A percentile compares a stretch with the other conserved stretches of the same genome.
Conservation (phyloP, 1,284 basidiomycete species). For the Austroboletus niveus region DNA sequence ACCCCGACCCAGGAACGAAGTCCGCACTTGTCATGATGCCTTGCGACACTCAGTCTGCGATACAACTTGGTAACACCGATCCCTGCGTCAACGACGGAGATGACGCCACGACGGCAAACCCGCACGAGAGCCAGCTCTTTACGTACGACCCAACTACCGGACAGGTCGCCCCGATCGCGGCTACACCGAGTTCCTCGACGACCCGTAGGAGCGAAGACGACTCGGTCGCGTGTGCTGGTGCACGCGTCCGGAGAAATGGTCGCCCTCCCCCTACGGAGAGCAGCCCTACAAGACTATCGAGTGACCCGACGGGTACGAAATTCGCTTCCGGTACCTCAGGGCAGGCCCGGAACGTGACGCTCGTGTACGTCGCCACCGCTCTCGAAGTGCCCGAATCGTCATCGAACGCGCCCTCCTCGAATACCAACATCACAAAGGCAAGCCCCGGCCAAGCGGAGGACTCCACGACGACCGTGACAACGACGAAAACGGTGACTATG, state of each 20-base stretch:
- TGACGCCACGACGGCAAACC: conserved; percentile 12
- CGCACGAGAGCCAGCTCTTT: conserved; percentile 57
- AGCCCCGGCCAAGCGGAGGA: neutral
- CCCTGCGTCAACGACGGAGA: conserved; percentile 7
- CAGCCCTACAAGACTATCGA: conserved; percentile 7
- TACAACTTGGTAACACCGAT: neutral
- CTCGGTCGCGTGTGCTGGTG: neutral
- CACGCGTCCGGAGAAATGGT: conserved; percentile 10
- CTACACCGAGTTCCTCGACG: conserved; percentile 24
- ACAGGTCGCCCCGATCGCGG: conserved; percentile 54
- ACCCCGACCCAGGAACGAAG: conserved; percentile 47
- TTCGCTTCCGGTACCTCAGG: conserved; percentile 12
- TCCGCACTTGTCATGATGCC: conserved; percentile 48
- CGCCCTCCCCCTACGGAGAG: conserved; percentile 6
- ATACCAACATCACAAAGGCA: conserved; percentile 1
- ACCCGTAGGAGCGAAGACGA: conserved; percentile 4
- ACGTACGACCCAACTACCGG: conserved; percentile 48
- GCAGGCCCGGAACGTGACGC: conserved; percentile 42
- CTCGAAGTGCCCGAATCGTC: conserved; percentile 31
- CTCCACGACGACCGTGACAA: conserved; percentile 29
- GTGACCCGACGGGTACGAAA: conserved; percentile 14
- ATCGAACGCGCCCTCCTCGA: neutral
- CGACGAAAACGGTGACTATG: conserved; percentile 18
- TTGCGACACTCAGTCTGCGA: conserved; percentile 41
- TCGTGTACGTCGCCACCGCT: conserved; percentile 43